Base-by-base conservation (phyloP, 331 rosid species). In the Malus hybrid region DNA sequence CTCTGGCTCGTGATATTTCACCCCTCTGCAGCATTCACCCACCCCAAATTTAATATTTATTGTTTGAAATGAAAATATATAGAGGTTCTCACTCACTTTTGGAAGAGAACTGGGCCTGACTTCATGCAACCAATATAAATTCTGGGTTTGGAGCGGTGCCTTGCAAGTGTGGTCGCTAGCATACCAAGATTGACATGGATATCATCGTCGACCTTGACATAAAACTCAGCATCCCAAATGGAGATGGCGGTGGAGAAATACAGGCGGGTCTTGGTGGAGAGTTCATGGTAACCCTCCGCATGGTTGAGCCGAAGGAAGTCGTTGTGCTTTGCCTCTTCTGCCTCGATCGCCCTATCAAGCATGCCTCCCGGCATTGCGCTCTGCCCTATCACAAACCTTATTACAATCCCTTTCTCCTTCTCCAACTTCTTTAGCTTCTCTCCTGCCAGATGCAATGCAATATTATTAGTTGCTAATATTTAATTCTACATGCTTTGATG, bases 51-150 rank as follows among this genome's bases (percentile, higher is more conserved):
- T 44, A 44, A 44, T 11, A 44, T 44, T 10, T 44, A 44, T 44
- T 44, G 1, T 44, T 42, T 44, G 14, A 11, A 44, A 44, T 44
- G 50, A 44, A 44, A 42, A 42, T 42, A 10, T 42, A 42, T 44
- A 39, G 50, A 44, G 50, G 50, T 10, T 44, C 50, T 44, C 50
- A 44, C 50, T 83, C 68, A 92, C 97, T 92, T 92, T 70, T 92
- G 86, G 75, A 70, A 88, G 19, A 94, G 77, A 83, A 94, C 99
- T 10, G 99, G 97, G 16, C 99, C 99, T 7, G 99, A 94, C 82
- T 94, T 94, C 99, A 94, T 94, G 81, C 99, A 94, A 31, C 99
- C 99, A 71, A 94, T 86, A n/a, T 94, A 94, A 73, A 86, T 70
- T 71, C 97, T 86, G 33, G 99, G 96, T 34, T 80, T 92, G 6